Evolutionary conservation across 1,139 yeast species (phyloP), one percentile per base, ranked within the genome.

Genomic region (Pichia cactophila): DNA sequence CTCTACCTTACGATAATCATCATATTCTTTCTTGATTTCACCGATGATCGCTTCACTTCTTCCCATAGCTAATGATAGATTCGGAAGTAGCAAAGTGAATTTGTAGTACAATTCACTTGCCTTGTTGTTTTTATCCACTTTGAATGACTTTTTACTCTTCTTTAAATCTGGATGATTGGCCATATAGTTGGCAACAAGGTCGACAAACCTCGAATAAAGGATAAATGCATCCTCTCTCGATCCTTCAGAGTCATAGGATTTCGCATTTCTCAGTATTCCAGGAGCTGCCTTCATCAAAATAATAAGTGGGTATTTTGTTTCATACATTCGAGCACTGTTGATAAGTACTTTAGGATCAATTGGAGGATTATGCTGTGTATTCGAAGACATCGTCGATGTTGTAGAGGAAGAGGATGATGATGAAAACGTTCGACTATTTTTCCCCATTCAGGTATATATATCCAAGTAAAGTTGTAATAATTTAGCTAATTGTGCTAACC

Each of bases 181-280:
- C 44, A 78, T 58, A 43, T 66, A 65, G 60, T 75, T 71, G 49
- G 74, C 68, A 39, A 77, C 68, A 47, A 78, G 64, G 50, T 78
- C 78, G 8, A 77, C 69, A 56, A 72, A 75, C 48, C 83, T 61
- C 37, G 71, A 60, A 56, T 75, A 75, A 45, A 78, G 60, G n/a
- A 75, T 60, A 54, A 72, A 78, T 1, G 81, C 77, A 52, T 75
- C 74, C 40, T 69, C 72, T 45, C 63, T 61, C 16, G 69, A 65
- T 20, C 65, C 61, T 44, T 72, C 78, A 5, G 58, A 51, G 26
- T 68, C 67, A 59, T 72, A 77, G 16, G 71, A 61, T 38, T 67
- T 66, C 0, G 80, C 81, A 68, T 78, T 69, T n/a, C 55, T 65
- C 41, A 69, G 56, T 29, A 73, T 58, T 12, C 71, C 64, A 16